Evolutionary conservation across 2,329 filamentous ascomycete species (phyloP).

Genomic region (Talaromyces amestolkiae): DNA sequence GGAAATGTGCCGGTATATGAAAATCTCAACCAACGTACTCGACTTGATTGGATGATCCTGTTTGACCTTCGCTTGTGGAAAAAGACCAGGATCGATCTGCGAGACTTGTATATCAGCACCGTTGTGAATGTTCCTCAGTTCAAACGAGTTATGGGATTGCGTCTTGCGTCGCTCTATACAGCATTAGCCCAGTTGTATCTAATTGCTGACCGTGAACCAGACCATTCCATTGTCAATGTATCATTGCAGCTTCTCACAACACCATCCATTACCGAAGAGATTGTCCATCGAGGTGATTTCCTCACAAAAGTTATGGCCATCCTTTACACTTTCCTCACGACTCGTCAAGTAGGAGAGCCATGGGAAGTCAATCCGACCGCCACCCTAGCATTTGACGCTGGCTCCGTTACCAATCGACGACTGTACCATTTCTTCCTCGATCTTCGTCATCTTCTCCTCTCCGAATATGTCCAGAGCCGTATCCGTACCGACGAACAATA

Average conservation of each 20-base stretch:
- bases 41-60: conserved; percentile 89
- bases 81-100: conserved; percentile 82
- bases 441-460: conserved; percentile 84
- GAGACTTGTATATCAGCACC: conserved; percentile 92
- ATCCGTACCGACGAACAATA: conserved; percentile 83
- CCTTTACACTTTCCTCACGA: conserved; percentile 94
- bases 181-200: conserved; percentile 90
- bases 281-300: conserved; percentile 93
- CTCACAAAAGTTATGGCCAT: conserved; percentile 93
- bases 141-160: conserved; percentile 85
- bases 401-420: conserved; percentile 88
- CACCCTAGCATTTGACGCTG: conserved; percentile 87
- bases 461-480: conserved; percentile 80
- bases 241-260: conserved; percentile 96
- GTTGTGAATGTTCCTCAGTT: conserved; percentile 94
- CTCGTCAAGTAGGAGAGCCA: conserved; percentile 90
- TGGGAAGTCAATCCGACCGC: conserved; percentile 83
- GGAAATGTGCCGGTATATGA: conserved; percentile 70
- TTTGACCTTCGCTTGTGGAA: conserved; percentile 98
- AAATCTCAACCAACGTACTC: conserved; percentile 82
- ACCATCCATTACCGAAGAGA: conserved; percentile 91
- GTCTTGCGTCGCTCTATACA: conserved; percentile 95
- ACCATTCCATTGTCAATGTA: conserved; percentile 97
- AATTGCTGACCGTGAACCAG: conserved; percentile 91
- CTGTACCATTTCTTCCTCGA: conserved; percentile 99